These are phyloP conservation scores for Rhizopogon rudus DNA, from an alignment of 768 basidiomycete species.

Conservation along the genomic window DNA sequence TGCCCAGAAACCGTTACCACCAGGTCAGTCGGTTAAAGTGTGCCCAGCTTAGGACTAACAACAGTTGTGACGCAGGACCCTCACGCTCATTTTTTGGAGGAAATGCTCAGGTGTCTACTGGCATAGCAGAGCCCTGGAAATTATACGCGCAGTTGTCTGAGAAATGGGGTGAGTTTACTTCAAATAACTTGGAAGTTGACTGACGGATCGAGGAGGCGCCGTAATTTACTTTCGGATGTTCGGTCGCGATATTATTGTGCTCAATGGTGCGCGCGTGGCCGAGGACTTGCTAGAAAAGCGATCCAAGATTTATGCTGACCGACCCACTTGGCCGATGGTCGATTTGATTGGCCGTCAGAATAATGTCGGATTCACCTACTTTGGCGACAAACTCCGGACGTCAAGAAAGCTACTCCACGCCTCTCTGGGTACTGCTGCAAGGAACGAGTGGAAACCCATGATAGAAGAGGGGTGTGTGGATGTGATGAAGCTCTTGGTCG, in stretches of 20 bases:
- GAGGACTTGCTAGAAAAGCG: conserved; percentile 41
- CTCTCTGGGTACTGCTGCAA: conserved; percentile 23
- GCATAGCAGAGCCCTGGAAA: neutral
- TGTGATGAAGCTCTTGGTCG: conserved; percentile 17
- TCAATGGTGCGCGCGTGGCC: conserved; percentile 37
- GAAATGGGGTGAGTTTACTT: neutral
- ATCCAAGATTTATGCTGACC: conserved; percentile 42
- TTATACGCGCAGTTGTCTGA: neutral
- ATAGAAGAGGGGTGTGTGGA: conserved; percentile 30
- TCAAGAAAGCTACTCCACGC: conserved; percentile 38
- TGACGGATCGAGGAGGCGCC: conserved; percentile 21
- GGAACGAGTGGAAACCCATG: conserved; percentile 26
- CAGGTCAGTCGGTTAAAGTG: too few species aligned
- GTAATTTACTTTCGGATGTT: conserved; percentile 43
- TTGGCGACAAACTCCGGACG: conserved; percentile 12
- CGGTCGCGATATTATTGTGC: conserved; percentile 36
- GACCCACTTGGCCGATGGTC: conserved; percentile 43
- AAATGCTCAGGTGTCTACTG: too few species aligned
- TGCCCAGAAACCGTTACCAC: too few species aligned
- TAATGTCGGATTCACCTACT: conserved; percentile 29
- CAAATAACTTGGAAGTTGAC: neutral
- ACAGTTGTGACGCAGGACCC: too few species aligned
- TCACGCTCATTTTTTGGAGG: too few species aligned
- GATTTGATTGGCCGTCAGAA: conserved; percentile 37
- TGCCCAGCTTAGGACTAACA: too few species aligned